Conservation (phyloP, 495 filamentous ascomycete genomes). For the Gamarada debralockiae region DNA sequence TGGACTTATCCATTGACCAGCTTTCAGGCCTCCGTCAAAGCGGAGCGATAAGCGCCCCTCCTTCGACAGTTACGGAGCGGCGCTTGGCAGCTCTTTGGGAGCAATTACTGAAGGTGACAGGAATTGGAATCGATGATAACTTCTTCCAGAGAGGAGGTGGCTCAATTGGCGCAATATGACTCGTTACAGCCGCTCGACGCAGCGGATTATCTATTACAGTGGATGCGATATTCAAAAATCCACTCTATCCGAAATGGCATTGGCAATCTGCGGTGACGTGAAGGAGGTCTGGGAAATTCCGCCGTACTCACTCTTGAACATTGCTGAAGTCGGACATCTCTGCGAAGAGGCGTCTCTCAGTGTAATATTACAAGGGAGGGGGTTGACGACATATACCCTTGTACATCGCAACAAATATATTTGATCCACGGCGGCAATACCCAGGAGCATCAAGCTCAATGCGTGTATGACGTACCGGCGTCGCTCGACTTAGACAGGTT, state of each 20-base stretch:
- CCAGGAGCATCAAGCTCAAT: slow-evolving; percentile 32
- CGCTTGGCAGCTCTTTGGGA: not conserved
- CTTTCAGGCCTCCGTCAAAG: not conserved
- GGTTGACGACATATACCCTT: slow-evolving; percentile 59
- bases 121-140: slow-evolving; percentile 48
- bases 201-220: slow-evolving; percentile 50
- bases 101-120: not conserved
- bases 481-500: not conserved
- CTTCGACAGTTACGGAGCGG: not conserved
- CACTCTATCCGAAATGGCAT: slow-evolving; percentile 1
- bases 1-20: not conserved
- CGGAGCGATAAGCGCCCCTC: not conserved
- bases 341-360: not conserved
- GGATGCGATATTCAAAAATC: slow-evolving; percentile 41
- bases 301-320: not conserved
- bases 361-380: slow-evolving; percentile 17
- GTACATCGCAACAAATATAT: slow-evolving; percentile 50
- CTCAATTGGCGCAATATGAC: slow-evolving; percentile 47
- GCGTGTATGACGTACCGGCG: not conserved
- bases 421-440: slow-evolving; percentile 39
- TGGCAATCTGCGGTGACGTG: slow-evolving; percentile 6
- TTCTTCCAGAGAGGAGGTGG: slow-evolving; percentile 52
- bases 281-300: slow-evolving; percentile 14
- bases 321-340: not conserved
- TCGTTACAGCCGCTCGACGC: slow-evolving; percentile 40